These are phyloP conservation scores for Jaltomata sinuosa DNA, from an alignment of 257 asterid species.

Conservation along the genomic window DNA sequence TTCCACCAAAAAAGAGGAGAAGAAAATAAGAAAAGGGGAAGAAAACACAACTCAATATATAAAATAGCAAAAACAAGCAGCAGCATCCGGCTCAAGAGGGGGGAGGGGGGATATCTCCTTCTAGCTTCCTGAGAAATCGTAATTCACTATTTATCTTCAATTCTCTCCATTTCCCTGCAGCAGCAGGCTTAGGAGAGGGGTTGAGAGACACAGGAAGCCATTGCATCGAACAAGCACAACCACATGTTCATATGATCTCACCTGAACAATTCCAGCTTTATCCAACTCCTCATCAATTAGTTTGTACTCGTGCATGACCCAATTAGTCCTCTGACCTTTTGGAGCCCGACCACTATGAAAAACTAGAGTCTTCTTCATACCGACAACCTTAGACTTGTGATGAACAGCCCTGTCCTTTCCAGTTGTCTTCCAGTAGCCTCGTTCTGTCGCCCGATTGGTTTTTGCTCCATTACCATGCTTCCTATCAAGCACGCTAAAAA, in stretches of 20 bases:
- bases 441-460: conserved; percentile 80
- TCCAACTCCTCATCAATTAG: conserved; percentile 63
- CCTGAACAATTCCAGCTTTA: conserved; percentile 75
- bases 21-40: neutral
- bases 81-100: neutral
- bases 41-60: neutral
- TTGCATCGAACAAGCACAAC: neutral
- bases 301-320: conserved; percentile 97
- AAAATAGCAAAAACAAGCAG: neutral
- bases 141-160: neutral
- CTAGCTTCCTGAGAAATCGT: neutral
- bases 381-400: conserved; percentile 56
- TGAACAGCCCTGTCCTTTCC: conserved; percentile 83
- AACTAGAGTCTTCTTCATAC: conserved; percentile 93
- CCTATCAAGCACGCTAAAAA: conserved; percentile 72
- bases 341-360: conserved; percentile 92
- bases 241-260: conserved; percentile 7
- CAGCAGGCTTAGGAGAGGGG: neutral
- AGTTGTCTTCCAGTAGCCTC: conserved; percentile 95
- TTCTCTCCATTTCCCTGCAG: neutral
- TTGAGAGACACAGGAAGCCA: neutral
- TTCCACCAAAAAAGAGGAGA: conserved; percentile 10
- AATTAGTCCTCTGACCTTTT: conserved; percentile 70
- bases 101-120: neutral
- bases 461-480: conserved; percentile 82